Conservation (phyloP, 306 rosid genomes). For the Ochetophila trinervis region DNA sequence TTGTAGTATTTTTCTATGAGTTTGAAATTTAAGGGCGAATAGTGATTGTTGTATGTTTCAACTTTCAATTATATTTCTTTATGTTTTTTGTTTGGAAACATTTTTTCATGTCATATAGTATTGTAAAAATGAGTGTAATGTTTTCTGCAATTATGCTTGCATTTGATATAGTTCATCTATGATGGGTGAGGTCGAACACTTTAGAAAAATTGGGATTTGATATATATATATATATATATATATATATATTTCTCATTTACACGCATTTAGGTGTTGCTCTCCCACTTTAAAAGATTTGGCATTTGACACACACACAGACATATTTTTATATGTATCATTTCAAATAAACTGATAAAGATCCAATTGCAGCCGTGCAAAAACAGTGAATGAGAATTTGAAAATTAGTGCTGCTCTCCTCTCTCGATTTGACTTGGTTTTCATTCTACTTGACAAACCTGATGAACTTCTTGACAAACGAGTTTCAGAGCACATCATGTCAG, state of each 20-base stretch:
- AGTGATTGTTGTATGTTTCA: no score
- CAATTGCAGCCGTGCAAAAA: slow-evolving; percentile 87
- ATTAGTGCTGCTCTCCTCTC: slow-evolving; percentile 87
- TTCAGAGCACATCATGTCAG: slow-evolving; percentile 95
- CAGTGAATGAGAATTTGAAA: slow-evolving; percentile 95
- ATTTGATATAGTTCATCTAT: not conserved
- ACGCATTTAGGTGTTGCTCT: no score
- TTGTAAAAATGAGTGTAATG: slow-evolving; percentile 7
- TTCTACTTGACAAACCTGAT: slow-evolving; percentile 93
- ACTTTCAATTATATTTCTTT: not conserved
- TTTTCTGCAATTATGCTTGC: slow-evolving; percentile 15
- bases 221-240: no score
- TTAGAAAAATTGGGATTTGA: no score
- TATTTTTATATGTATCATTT: slow-evolving; percentile 19
- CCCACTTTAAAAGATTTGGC: no score
- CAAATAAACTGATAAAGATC: slow-evolving; percentile 3
- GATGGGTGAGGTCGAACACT: no score
- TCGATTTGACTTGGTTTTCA: slow-evolving; percentile 89
- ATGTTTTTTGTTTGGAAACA: not conserved
- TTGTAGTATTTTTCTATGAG: no score
- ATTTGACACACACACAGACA: no score
- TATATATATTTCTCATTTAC: no score
- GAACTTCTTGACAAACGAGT: slow-evolving; percentile 89
- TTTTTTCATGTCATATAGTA: not conserved
- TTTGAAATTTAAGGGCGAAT: no score